Evolutionary conservation across 2,329 filamentous ascomycete genomes (phyloP), one percentile per base, ranked within the genome.

Genomic region (Phyllosticta ampelicida): DNA sequence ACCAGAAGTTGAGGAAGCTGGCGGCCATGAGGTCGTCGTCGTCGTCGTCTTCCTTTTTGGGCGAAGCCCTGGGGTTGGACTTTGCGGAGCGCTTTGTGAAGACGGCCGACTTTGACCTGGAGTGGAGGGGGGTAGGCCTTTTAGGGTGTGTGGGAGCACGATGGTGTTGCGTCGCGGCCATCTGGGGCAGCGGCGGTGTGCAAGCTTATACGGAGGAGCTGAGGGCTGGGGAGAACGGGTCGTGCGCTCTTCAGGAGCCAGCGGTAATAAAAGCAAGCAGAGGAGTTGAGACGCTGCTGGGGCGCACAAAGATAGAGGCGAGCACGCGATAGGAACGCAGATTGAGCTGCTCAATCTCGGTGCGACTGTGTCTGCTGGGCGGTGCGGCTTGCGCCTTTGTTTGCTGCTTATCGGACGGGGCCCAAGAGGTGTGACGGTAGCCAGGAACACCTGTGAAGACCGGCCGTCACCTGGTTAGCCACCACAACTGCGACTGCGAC

Each of bases 1-100:
- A 80, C 78, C 78, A 80, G 69, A 75, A 80, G 61, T 80, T 77
- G 62, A 78, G 63, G 63, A 80, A 80, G 66, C 75, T 77, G 58
- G 73, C 71, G 56, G 76, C 75, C 75, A 80, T 79, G 62, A 71
- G 73, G 64, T 75, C 74, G 62, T 78, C 74, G 60, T 78, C 74
- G 60, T 78, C 75, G 52, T 75, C 73, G 54, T 71, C 56, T 60
- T 59, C 62, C 69, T 72, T 62, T 61, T 62, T 50, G 59, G 60
- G 62, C 63, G 64, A 66, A 9, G 30, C n/a, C 51, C 55, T 54
- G 51, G 44, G 23, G 26, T 58, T 26, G 28, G 58, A 44, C 48
- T 50, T 28, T 60, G 63, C 62, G 51, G 67, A 61, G 57, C 69
- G 69, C 65, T 71, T 73, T 49, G 65, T 68, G 29, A 68, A 64